Evolutionary conservation across 31 red algal species (phyloP), one percentile per base, ranked within the genome.

Genomic region (Endocladia muricata): DNA sequence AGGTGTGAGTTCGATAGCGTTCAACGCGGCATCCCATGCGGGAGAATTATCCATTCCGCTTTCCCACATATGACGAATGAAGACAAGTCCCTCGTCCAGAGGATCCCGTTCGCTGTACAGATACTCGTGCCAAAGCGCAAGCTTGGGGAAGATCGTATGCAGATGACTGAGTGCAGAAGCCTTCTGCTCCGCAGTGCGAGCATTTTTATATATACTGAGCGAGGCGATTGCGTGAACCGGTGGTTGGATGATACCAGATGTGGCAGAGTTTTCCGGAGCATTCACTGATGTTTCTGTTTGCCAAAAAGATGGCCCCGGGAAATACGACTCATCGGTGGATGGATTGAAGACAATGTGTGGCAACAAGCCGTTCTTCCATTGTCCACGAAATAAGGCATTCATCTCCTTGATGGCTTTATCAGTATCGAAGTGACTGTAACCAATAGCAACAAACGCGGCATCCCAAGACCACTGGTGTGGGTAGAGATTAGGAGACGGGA

Each of bases 401-500:
- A 62, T 76, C 62, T 86, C 73, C 57, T 67, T 51, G 42, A 86
- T 77, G 61, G 72, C 72, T 41, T 65, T 64, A 11, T 55, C 61
- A 35, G 82, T 77, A 32, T 77, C 82, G 49, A 70, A 77, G 41
- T 86, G 82, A 83, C 67, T 69, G 61, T 86, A 77, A 17, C 82
- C 82, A 15, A 86, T 63, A 2, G 82, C 73, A 41, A 86, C 69
- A 61, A 86, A 86, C 25, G 82, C 54, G n/a, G 82, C 64, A 34
- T 86, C 82, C 82, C 82, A 86, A 35, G 72, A 77, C 82, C 82
- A 86, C 34, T 77, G 82, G 42, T 77, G 82, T 21, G 82, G 82
- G 38, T 86, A 86, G 1, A 86, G 34, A 41, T 76, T 68, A 21
- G 82, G 72, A 1, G 82, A 86, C 6, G 82, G 72, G 23, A 77